Percentiles rank a stretch among this genome's conserved stretches.
phyloP scores from a whole-genome alignment of 495 filamentous ascomycete genomes.

The Cercophora sp. region DNA sequence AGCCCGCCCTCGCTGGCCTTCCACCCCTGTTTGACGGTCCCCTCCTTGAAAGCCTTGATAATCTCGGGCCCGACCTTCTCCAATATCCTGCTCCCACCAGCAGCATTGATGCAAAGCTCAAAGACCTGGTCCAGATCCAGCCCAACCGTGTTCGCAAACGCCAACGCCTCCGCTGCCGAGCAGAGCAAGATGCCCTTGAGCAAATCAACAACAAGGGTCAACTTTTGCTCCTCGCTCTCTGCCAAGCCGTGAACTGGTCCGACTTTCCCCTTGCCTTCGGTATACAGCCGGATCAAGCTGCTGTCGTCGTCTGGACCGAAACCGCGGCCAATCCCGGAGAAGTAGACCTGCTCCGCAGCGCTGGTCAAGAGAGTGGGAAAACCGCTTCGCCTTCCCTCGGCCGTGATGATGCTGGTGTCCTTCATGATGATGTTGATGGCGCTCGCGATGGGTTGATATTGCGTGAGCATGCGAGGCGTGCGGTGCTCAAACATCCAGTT shows the following conservation, averaged over 20 bases:
- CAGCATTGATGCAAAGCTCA: conserved; percentile 65
- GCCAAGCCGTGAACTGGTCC: conserved; percentile 38
- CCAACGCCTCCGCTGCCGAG: conserved; percentile 61
- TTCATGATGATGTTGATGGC: conserved; percentile 76
- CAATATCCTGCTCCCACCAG: conserved; percentile 62
- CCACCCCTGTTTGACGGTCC: conserved; percentile 17
- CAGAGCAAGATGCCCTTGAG: conserved; percentile 63
- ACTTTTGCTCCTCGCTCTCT: conserved; percentile 36
- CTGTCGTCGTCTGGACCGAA: conserved; percentile 67
- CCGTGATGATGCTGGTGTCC: conserved; percentile 76
- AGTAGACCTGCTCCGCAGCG: conserved; percentile 69
- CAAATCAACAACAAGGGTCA: conserved; percentile 55
- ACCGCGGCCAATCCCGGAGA: conserved; percentile 54
- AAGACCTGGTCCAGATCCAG: conserved; percentile 64
- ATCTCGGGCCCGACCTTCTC: conserved; percentile 55
- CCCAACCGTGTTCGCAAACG: conserved; percentile 58
- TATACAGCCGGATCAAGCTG: conserved; percentile 62
- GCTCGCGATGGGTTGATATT: conserved; percentile 63
- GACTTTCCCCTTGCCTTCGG: conserved; percentile 33
- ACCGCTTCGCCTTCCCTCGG: conserved; percentile 53
- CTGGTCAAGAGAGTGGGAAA: conserved; percentile 69
- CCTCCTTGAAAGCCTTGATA: conserved; percentile 35
- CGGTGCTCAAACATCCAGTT: conserved; percentile 85
- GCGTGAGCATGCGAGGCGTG: conserved; percentile 62
- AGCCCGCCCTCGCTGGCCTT: conserved; percentile 4